Evolutionary conservation across 768 basidiomycete species (phyloP).

Genomic region (Clathrus columnatus): DNA sequence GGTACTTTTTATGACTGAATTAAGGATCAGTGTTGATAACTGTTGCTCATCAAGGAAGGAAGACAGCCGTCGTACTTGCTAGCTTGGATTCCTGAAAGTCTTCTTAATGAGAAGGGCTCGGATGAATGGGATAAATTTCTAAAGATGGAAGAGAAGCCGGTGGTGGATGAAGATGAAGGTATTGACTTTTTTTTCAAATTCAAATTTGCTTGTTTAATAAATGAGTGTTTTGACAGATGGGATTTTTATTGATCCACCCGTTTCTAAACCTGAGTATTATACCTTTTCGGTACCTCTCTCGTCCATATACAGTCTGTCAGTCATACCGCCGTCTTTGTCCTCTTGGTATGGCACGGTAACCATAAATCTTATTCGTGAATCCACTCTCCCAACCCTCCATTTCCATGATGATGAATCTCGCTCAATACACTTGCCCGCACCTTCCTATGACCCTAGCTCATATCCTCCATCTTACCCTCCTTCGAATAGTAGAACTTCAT

Average conservation of each 20-base stretch:
- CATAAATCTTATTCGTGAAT: constrained; percentile 79
- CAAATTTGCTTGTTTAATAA: constrained; percentile 7
- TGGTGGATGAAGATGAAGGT: constrained; percentile 70
- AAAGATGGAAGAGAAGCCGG: constrained; percentile 64
- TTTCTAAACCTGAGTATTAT: constrained; percentile 79
- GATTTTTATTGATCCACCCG: constrained; percentile 78
- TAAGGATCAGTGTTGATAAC: constrained; percentile 1
- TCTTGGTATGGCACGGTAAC: constrained; percentile 87
- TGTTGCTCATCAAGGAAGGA: constrained; percentile 45
- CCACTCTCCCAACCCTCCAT: constrained; percentile 81
- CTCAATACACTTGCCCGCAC: constrained; percentile 46
- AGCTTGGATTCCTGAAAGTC: constrained; percentile 87
- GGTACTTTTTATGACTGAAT: constrained; percentile 18
- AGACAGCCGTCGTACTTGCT: constrained; percentile 69
- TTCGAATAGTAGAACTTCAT: constrained; percentile 41
- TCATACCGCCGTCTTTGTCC: constrained; percentile 74
- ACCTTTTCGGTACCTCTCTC: constrained; percentile 92
- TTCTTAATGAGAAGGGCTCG: constrained; percentile 73
- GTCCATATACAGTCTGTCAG: constrained; percentile 82
- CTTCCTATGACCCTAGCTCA: constrained; percentile 25
- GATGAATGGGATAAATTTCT: constrained; percentile 88
- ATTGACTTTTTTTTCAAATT: constrained; percentile 16
- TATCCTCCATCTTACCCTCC: constrained; percentile 59
- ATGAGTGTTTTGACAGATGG: constrained; percentile 41
- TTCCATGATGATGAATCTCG: constrained; percentile 97